phyloP scores from a whole-genome alignment of 2,329 filamentous ascomycete genomes.

The Pestalotiopsis sp. region DNA sequence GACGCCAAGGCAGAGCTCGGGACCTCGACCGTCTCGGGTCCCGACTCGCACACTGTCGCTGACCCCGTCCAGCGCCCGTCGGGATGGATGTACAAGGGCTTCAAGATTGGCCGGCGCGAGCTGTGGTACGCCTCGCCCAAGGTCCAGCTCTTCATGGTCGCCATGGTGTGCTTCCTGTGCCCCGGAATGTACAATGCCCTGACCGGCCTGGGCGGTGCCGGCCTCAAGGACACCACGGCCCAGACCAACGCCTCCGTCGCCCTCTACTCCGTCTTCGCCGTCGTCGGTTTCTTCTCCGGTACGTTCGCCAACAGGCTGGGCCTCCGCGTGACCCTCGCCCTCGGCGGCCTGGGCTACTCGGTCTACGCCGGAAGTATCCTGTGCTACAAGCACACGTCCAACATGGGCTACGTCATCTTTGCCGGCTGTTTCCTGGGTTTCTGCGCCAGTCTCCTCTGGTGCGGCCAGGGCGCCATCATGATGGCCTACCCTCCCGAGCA shows the following conservation, averaged over 20 bases:
- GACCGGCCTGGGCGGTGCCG: conserved; percentile 66
- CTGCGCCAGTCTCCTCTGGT: conserved; percentile 81
- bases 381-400: conserved; percentile 68
- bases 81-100: conserved; percentile 70
- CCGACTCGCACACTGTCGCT: conserved; percentile 14
- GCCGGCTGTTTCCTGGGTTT: conserved; percentile 76
- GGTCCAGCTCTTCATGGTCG: conserved; percentile 71
- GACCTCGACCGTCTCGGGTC: conserved; percentile 1
- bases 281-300: conserved; percentile 71
- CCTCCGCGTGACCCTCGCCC: conserved; percentile 66
- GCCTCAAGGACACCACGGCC: conserved; percentile 56
- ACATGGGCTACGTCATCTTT: conserved; percentile 74
- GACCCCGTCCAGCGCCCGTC: conserved; percentile 37
- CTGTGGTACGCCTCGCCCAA: conserved; percentile 76
- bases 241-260: conserved; percentile 61
- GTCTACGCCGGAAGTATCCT: conserved; percentile 74
- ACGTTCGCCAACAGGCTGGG: conserved; percentile 79
- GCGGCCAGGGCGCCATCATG: conserved; percentile 83
- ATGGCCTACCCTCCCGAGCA: conserved; percentile 85
- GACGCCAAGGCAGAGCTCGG: conserved; percentile 6
- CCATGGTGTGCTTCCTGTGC: conserved; percentile 71
- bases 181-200: conserved; percentile 75
- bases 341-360: conserved; percentile 78
- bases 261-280: conserved; percentile 53
- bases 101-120: conserved; percentile 55